Evolutionary conservation across 2,329 filamentous ascomycete genomes (phyloP).

Genomic region (Botrytis squamosa): DNA sequence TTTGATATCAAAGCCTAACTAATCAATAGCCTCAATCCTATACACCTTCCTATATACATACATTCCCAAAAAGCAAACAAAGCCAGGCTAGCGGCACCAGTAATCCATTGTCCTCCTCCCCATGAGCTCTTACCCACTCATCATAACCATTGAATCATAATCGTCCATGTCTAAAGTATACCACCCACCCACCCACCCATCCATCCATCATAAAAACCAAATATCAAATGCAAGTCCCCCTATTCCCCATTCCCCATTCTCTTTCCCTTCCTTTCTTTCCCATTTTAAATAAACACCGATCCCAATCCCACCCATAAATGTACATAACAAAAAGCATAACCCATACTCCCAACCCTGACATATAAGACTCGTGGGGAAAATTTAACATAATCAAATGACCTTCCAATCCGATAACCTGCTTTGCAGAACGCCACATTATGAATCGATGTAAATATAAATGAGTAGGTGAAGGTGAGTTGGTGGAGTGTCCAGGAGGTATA

Average conservation of each 20-base stretch:
- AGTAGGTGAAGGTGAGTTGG: not conserved
- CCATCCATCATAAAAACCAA: conserved; percentile 11
- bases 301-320: not conserved
- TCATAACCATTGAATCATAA: conserved; percentile 11
- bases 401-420: not conserved
- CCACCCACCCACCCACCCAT: not conserved
- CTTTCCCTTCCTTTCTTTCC: not conserved
- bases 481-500: not conserved
- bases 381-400: not conserved
- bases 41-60: not conserved
- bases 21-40: not conserved
- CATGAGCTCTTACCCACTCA: not conserved
- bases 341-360: not conserved
- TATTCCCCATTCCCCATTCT: not conserved
- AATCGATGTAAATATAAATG: not conserved
- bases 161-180: not conserved
- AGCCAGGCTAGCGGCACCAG: not conserved
- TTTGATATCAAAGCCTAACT: not conserved
- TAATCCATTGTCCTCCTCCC: not conserved
- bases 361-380: conserved; percentile 8
- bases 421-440: not conserved
- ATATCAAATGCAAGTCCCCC: not conserved
- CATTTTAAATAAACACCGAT: not conserved
- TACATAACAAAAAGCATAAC: not conserved
- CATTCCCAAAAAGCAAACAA: not conserved